phyloP scores from a whole-genome alignment of 371 early-diverging fungal species.

The Sporodiniella umbellata region DNA sequence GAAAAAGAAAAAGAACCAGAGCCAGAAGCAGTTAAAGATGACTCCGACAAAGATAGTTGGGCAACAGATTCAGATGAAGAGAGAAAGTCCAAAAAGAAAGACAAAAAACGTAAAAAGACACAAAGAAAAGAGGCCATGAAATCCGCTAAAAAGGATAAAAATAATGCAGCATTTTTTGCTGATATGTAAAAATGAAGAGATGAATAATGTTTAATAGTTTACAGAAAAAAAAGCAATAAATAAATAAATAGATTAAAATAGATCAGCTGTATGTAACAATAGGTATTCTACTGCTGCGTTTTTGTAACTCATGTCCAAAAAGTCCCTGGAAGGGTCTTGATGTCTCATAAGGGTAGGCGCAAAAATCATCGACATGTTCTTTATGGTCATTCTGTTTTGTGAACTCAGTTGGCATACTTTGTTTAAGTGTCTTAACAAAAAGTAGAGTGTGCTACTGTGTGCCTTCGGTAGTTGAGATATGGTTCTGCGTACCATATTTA shows the following conservation, averaged over 20 bases:
- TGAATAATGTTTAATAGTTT: background rate
- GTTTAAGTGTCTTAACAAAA: slow-evolving; percentile 27
- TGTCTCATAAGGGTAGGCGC: slow-evolving; percentile 86
- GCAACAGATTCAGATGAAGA: slow-evolving; percentile 23
- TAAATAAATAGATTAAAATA: slow-evolving; percentile 6
- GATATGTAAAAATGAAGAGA: slow-evolving; percentile 21
- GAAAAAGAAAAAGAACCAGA: slow-evolving; percentile 21
- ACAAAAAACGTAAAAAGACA: slow-evolving; percentile 21
- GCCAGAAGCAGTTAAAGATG: background rate
- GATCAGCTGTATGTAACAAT: slow-evolving; percentile 12
- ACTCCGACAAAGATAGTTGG: slow-evolving; percentile 19
- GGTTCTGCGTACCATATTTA: slow-evolving; percentile 10
- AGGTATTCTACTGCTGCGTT: slow-evolving; percentile 63
- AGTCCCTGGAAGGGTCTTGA: slow-evolving; percentile 63
- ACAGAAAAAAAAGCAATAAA: background rate
- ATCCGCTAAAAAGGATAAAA: slow-evolving; percentile 8
- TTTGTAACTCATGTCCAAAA: slow-evolving; percentile 77
- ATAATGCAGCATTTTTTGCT: slow-evolving; percentile 19
- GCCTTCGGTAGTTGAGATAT: slow-evolving; percentile 32
- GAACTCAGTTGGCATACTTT: slow-evolving; percentile 52
- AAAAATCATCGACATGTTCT: slow-evolving; percentile 90
- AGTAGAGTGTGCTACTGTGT: slow-evolving; percentile 33
- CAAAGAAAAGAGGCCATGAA: slow-evolving; percentile 15
- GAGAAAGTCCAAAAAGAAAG: slow-evolving; percentile 9
- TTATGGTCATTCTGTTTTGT: slow-evolving; percentile 81